These are phyloP conservation scores for Calocybe indica DNA, from an alignment of 768 basidiomycete genomes.

Conservation along the genomic window DNA sequence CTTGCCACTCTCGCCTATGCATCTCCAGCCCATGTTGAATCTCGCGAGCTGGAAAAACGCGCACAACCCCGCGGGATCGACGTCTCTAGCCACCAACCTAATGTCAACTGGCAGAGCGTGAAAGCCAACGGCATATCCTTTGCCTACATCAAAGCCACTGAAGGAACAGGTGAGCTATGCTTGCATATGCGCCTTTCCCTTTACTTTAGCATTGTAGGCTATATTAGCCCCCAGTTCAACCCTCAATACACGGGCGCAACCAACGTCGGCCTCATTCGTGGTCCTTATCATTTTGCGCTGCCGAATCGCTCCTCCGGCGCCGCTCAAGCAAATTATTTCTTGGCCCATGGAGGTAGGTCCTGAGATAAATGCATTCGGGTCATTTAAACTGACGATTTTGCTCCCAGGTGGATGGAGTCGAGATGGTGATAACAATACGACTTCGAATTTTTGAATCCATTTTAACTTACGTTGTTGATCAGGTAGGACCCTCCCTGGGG, in stretches of 20 bases:
- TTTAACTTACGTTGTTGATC: not conserved
- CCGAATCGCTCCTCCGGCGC: slow-evolving; percentile 50
- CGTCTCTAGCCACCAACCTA: slow-evolving; percentile 24
- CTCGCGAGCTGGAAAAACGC: slow-evolving; percentile 13
- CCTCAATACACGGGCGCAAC: slow-evolving; percentile 52
- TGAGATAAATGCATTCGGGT: slow-evolving; percentile 18
- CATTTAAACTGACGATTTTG: not conserved
- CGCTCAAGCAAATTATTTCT: slow-evolving; percentile 53
- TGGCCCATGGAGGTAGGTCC: slow-evolving; percentile 46
- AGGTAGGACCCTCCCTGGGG: slow-evolving; percentile 53
- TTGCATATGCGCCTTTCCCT: not conserved
- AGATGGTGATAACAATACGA: not conserved
- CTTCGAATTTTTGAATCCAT: not conserved
- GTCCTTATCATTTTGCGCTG: slow-evolving; percentile 37
- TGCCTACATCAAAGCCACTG: slow-evolving; percentile 65
- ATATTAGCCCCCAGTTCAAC: slow-evolving; percentile 37
- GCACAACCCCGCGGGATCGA: not conserved
- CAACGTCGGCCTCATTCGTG: slow-evolving; percentile 49
- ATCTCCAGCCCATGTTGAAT: not conserved
- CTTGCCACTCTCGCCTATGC: slow-evolving; percentile 8
- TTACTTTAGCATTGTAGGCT: slow-evolving; percentile 18
- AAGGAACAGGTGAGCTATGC: slow-evolving; percentile 20
- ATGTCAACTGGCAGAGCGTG: slow-evolving; percentile 47
- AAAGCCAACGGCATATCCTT: slow-evolving; percentile 46
- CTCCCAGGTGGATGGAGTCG: not conserved